phyloP scores from a whole-genome alignment of 441 rosid genomes.

The Viola pubescens region DNA sequence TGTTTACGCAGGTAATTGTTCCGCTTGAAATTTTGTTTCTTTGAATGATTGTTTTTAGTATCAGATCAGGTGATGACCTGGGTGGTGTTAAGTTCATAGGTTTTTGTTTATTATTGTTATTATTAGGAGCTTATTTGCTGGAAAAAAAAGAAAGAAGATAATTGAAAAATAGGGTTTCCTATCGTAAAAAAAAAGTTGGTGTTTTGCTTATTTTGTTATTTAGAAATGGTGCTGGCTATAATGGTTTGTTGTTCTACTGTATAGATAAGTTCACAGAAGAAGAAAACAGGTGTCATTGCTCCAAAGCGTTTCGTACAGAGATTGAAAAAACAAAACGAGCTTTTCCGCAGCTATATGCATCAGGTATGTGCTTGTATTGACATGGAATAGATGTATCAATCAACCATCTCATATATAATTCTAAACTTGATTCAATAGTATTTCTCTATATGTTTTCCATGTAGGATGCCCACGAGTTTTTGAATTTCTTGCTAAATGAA shows the following conservation, averaged over 20 bases:
- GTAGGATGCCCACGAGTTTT: conserved; percentile 94
- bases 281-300: conserved; percentile 97
- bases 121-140: background rate
- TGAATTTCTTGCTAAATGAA: conserved; percentile 87
- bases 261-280: conserved; percentile 95
- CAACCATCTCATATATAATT: background rate
- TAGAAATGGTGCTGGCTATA: conserved; percentile 11
- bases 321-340: conserved; percentile 96
- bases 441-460: conserved; percentile 9
- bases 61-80: too few relatives aligned
- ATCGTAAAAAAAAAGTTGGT: background rate
- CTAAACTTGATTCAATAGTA: conserved; percentile 7
- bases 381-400: background rate
- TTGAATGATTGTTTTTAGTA: too few relatives aligned
- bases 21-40: too few relatives aligned
- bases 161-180: background rate
- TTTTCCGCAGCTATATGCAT: conserved; percentile 98
- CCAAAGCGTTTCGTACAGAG: conserved; percentile 97
- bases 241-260: conserved; percentile 16
- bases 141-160: background rate
- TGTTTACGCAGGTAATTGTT: conserved; percentile 70
- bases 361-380: conserved; percentile 43
- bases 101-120: background rate
- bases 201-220: conserved; percentile 13
- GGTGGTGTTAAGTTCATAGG: too few relatives aligned